These are phyloP conservation scores for Saccharomyces hybrid DNA, from an alignment of 1,139 yeast species.

Conservation along the genomic window DNA sequence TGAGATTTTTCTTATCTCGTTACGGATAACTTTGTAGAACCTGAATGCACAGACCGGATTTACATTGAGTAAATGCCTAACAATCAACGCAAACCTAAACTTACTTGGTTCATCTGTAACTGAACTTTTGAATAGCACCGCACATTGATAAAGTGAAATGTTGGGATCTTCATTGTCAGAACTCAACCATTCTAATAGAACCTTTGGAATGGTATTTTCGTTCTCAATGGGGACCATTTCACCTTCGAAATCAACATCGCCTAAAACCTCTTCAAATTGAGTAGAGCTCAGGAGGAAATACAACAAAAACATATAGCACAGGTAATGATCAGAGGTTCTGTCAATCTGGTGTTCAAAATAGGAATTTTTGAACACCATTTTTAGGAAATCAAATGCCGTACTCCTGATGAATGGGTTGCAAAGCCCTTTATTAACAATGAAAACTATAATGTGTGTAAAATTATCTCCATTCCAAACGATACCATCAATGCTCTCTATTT, in stretches of 20 bases:
- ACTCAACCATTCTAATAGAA: constrained; percentile 44
- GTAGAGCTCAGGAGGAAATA: constrained; percentile 46
- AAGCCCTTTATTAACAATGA: constrained; percentile 53
- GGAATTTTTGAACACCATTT: constrained; percentile 42
- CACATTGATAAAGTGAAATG: constrained; percentile 45
- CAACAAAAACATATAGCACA: constrained; percentile 48
- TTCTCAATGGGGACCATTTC: constrained; percentile 32
- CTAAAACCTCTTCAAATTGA: constrained; percentile 41
- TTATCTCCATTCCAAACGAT: constrained; percentile 41
- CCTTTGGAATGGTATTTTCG: constrained; percentile 40
- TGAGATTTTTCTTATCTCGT: constrained; percentile 36
- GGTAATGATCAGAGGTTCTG: constrained; percentile 21
- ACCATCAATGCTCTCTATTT: constrained; percentile 40
- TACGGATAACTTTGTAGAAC: constrained; percentile 40
- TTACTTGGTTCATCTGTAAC: constrained; percentile 47
- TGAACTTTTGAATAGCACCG: constrained; percentile 44
- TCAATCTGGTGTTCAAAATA: constrained; percentile 26
- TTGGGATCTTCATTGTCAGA: constrained; percentile 39
- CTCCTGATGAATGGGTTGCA: constrained; percentile 54
- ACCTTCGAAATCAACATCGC: constrained; percentile 41
- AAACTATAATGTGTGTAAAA: constrained; percentile 50
- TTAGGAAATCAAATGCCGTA: constrained; percentile 48
- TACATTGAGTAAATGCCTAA: constrained; percentile 37
- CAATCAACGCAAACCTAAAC: constrained; percentile 45
- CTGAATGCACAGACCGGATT: constrained; percentile 37